phyloP scores from a whole-genome alignment of 805 yeast genomes.

The Candida boleticola region DNA sequence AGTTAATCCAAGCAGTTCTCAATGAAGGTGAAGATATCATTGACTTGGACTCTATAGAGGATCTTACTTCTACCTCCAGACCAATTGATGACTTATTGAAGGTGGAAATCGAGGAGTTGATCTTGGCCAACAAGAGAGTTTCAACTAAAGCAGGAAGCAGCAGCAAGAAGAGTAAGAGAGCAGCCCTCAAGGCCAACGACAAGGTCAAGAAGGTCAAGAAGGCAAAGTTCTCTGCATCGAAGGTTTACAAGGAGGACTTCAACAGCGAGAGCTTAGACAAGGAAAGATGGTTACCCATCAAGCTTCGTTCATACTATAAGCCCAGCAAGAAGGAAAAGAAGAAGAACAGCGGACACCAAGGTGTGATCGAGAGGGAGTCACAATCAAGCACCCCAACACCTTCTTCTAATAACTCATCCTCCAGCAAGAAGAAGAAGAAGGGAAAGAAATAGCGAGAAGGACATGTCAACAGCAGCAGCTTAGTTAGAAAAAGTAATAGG shows the following conservation, averaged over 20 bases:
- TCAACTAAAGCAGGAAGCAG: not conserved
- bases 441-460: conserved; percentile 5
- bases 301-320: conserved; percentile 79
- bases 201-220: conserved; percentile 20
- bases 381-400: conserved; percentile 9
- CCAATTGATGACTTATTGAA: conserved; percentile 31
- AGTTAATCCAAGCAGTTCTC: conserved; percentile 19
- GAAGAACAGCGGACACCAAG: conserved; percentile 24
- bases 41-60: not conserved
- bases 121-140: not conserved
- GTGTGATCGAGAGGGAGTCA: conserved; percentile 13
- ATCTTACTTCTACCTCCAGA: conserved; percentile 3
- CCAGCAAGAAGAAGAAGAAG: conserved; percentile 9
- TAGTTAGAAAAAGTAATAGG: too few relatives aligned
- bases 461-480: not conserved
- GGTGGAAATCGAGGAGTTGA: conserved; percentile 26
- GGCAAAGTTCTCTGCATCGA: conserved; percentile 27
- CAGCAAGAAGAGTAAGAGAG: not conserved
- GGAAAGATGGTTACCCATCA: conserved; percentile 91
- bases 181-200: conserved; percentile 6
- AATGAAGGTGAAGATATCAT: not conserved
- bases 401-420: not conserved
- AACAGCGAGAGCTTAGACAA: conserved; percentile 29
- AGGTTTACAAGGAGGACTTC: conserved; percentile 23
- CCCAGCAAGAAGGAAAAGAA: conserved; percentile 64